Evolutionary conservation across 129 eudicot genomes (phyloP), one percentile per base, ranked within the genome.

Genomic region (Flaveria brownii): DNA sequence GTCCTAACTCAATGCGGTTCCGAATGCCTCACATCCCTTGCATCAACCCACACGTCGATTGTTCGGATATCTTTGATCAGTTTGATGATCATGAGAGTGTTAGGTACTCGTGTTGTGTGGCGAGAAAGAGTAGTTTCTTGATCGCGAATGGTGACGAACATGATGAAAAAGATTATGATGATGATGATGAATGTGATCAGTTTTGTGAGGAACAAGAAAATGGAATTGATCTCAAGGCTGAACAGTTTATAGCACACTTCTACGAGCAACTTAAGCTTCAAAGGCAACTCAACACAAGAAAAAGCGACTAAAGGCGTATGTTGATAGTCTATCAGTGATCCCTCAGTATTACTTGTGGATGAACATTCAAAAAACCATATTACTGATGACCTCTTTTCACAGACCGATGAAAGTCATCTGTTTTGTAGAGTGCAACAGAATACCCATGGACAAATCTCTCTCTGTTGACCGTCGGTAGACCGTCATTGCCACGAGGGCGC

Each of bases 231-330:
- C 28, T 67, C 72, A 90, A 84, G 80, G 98, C 97, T 0, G 97
- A 90, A 63, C 78, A 88, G 83, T 93, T 93, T 68, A 90, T 93
- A 30, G 87, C 96, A 1, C 85, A 82, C 22, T 93, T 93, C 49
- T 90, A 88, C 73, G 75, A 80, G 33, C 91, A 93, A 60, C 87
- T 93, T 76, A 90, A 88, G 86, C 66, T 93, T 83, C 98, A 93
- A 72, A 87, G 90, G 76, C 90, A 93, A 60, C 61, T 43, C 16
- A 61, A 61, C 67, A 61, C 67, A 61, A 61, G 64, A 61, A 25
- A 6, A 23, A 61, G n/a, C 9, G 9, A 23, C 39, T 60, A 12
- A 60, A 3, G 30, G 16, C 33, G 2, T 2, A 14, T 45, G 14
- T 11, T 45, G 12, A 45, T 45, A 9, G 12, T 45, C 50, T 45